Percentiles rank a stretch among this genome's conserved stretches.
Conservation (phyloP, 306 rosid genomes). For the Vigna radiata region DNA sequence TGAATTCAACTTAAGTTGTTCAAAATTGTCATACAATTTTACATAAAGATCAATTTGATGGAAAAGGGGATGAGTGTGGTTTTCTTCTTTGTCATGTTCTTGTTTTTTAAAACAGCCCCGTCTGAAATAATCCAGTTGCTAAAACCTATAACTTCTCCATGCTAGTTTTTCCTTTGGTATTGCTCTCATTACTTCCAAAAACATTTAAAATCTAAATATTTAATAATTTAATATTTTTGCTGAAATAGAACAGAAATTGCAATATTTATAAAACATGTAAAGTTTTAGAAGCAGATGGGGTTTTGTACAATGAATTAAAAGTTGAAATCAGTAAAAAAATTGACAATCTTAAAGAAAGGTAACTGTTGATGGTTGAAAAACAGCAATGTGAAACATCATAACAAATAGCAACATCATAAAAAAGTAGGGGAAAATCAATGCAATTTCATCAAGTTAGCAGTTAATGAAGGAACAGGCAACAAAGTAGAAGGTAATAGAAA, state of each 20-base stretch:
- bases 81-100: background rate
- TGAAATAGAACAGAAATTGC: background rate
- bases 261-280: background rate
- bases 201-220: background rate
- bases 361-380: background rate
- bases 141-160: background rate
- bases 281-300: background rate
- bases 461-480: background rate
- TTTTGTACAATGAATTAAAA: background rate
- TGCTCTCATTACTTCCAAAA: background rate
- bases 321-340: background rate
- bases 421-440: background rate
- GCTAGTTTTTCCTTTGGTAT: background rate
- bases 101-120: background rate
- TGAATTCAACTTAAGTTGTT: too few species aligned
- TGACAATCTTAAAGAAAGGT: background rate
- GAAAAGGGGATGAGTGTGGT: too few species aligned
- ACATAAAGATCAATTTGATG: too few species aligned
- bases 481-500: conserved; percentile 6
- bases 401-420: background rate
- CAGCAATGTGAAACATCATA: background rate
- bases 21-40: too few species aligned
- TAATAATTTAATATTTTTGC: background rate
- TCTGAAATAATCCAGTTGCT: too few species aligned
- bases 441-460: background rate